Evolutionary conservation across 768 basidiomycete genomes (phyloP).

Genomic region (Leucocoprinus sp.): DNA sequence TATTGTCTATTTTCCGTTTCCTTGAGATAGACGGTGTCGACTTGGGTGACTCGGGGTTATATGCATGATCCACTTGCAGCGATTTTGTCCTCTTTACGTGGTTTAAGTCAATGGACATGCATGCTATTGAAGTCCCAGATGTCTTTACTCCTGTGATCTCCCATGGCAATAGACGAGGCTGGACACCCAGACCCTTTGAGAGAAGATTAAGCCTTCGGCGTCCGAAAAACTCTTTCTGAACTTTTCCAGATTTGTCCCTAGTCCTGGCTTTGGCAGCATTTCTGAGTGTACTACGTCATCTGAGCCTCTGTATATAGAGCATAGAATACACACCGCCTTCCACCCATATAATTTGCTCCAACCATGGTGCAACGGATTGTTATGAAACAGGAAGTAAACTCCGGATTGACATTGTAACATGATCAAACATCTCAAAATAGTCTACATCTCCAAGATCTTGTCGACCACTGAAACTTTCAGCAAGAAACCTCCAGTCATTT

Average conservation of each 20-base stretch:
- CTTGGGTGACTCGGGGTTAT: background rate
- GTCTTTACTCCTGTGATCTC: slow-evolving; percentile 8
- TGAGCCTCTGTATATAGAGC: background rate
- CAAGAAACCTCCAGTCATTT: too few species aligned
- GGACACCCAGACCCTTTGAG: slow-evolving; percentile 27
- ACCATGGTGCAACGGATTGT: slow-evolving; percentile 29
- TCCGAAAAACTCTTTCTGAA: slow-evolving; percentile 55
- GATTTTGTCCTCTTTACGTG: slow-evolving; percentile 20
- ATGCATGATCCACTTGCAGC: background rate
- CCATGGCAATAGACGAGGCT: slow-evolving; percentile 5
- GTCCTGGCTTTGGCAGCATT: slow-evolving; percentile 50
- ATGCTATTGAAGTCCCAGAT: background rate
- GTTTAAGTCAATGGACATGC: slow-evolving; percentile 18
- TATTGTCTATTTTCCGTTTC: background rate
- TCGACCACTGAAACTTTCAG: too few species aligned
- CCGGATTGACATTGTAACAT: too few species aligned
- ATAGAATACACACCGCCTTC: slow-evolving; percentile 40
- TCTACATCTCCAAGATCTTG: too few species aligned
- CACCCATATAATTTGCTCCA: slow-evolving; percentile 75
- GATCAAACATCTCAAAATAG: too few species aligned
- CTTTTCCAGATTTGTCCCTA: slow-evolving; percentile 45
- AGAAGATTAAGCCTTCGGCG: slow-evolving; percentile 49
- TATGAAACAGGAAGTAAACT: too few species aligned
- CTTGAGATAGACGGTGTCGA: slow-evolving; percentile 11
- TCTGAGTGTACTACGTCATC: slow-evolving; percentile 23